These are phyloP conservation scores for Purshia tridentata DNA, from an alignment of 306 rosid genomes.

Conservation along the genomic window DNA sequence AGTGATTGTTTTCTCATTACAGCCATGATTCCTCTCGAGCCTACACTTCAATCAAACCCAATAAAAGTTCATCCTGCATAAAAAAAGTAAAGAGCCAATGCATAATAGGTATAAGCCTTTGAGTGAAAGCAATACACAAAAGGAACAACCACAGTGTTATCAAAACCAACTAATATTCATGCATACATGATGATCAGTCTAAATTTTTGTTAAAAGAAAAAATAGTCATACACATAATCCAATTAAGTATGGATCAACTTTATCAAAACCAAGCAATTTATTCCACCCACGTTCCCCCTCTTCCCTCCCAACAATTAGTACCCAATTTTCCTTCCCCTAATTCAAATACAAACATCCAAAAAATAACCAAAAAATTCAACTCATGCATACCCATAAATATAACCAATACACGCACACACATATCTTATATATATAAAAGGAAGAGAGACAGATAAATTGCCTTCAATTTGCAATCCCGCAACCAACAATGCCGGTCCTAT, in stretches of 20 bases:
- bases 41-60: too few species aligned
- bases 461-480: conserved; percentile 93
- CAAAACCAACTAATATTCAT: too few species aligned
- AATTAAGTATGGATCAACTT: background rate
- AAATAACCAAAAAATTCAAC: background rate
- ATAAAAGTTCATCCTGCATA: too few species aligned
- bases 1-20: too few species aligned
- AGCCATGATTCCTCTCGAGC: too few species aligned
- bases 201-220: too few species aligned
- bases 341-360: conserved; percentile 5
- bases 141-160: too few species aligned
- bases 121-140: too few species aligned
- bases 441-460: conserved; percentile 25
- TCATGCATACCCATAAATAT: background rate
- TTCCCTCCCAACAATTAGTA: conserved; percentile 2
- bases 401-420: background rate
- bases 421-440: background rate
- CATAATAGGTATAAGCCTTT: too few species aligned
- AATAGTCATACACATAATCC: background rate
- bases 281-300: background rate
- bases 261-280: conserved; percentile 1
- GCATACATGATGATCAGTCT: too few species aligned
- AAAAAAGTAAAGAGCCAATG: too few species aligned
- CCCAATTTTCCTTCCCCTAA: background rate
- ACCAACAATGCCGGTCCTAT: conserved; percentile 78